phyloP scores from a whole-genome alignment of 768 basidiomycete species.

The Austroboletus eburneus region DNA sequence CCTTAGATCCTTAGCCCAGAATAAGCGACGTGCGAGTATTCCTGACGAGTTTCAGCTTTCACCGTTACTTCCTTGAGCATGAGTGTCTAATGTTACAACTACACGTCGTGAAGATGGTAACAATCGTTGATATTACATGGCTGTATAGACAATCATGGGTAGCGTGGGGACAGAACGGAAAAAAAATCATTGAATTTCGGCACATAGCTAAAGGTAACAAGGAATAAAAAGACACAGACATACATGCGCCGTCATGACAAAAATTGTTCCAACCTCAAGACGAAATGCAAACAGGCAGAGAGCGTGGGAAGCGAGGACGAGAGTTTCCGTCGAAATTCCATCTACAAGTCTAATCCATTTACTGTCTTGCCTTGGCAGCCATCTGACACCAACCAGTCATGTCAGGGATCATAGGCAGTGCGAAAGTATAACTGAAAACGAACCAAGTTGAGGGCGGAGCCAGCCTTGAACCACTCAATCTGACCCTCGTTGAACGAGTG shows the following conservation, averaged over 20 bases:
- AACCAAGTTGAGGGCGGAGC: slow-evolving; percentile 87
- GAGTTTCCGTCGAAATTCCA: slow-evolving; percentile 2
- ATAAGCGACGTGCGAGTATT: too few relatives aligned
- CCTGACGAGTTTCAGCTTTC: too few relatives aligned
- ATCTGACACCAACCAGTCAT: slow-evolving; percentile 43
- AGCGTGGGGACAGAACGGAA: background rate
- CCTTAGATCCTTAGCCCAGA: too few relatives aligned
- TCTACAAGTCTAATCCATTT: slow-evolving; percentile 18
- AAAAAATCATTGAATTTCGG: too few relatives aligned
- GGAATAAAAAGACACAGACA: background rate
- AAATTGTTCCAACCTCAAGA: background rate
- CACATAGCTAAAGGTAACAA: too few relatives aligned
- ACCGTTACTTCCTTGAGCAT: too few relatives aligned
- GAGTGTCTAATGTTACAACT: too few relatives aligned
- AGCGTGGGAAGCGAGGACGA: background rate
- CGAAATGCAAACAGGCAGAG: background rate
- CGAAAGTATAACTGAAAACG: slow-evolving; percentile 25
- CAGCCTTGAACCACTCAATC: slow-evolving; percentile 98
- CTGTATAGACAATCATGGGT: slow-evolving; percentile 16
- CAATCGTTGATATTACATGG: slow-evolving; percentile 28
- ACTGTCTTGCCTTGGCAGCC: slow-evolving; percentile 60
- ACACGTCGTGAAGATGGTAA: too few relatives aligned
- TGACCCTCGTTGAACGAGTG: slow-evolving; percentile 97
- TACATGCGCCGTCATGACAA: slow-evolving; percentile 1
- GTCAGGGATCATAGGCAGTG: background rate